These are phyloP conservation scores for Mortierella sp. DNA, from an alignment of 371 early-diverging fungal species.

Conservation along the genomic window DNA sequence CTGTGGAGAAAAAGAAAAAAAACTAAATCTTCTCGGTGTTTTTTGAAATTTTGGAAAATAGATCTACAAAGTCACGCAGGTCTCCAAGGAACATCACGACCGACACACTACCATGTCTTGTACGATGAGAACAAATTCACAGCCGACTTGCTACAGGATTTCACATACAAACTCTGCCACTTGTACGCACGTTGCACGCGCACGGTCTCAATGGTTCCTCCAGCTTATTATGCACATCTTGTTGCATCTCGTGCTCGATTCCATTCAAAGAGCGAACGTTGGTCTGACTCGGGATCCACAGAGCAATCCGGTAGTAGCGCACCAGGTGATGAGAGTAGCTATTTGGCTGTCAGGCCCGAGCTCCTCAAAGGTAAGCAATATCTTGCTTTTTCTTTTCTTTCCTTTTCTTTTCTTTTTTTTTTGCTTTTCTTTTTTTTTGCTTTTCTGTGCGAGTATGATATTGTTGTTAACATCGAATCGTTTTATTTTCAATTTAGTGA, in stretches of 20 bases:
- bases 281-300: conserved; percentile 26
- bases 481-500: conserved; percentile 13
- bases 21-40: no score
- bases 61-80: conserved; percentile 86
- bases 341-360: conserved; percentile 36
- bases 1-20: no score
- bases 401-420: no score
- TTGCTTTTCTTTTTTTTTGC: no score
- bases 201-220: conserved; percentile 82
- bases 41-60: conserved; percentile 1
- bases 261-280: conserved; percentile 71
- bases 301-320: conserved; percentile 1
- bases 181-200: conserved; percentile 87
- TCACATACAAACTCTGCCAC: conserved; percentile 86
- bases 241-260: conserved; percentile 87
- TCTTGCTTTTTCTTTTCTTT: no score
- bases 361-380: conserved; percentile 26
- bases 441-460: no score
- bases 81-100: conserved; percentile 88
- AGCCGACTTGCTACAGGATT: conserved; percentile 75
- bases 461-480: background rate
- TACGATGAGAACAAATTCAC: conserved; percentile 82
- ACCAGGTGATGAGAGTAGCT: conserved; percentile 27
- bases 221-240: conserved; percentile 92
- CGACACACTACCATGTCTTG: conserved; percentile 87